Evolutionary conservation across 768 basidiomycete genomes (phyloP).

Genomic region (Naganishia vaughanmartiniae): DNA sequence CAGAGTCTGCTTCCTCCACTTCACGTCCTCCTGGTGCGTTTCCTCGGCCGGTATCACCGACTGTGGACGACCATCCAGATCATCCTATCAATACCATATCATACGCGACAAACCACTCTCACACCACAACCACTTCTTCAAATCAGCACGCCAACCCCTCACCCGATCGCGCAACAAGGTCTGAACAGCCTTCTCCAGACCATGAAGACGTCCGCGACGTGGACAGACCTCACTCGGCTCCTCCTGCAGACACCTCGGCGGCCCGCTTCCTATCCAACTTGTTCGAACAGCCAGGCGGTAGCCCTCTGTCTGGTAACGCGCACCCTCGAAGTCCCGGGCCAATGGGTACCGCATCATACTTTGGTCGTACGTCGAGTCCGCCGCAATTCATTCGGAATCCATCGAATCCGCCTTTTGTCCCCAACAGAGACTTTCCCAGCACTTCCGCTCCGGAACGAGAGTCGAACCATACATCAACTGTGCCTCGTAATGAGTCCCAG

Average conservation of each 20-base stretch:
- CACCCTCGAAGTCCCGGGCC: constrained; percentile 2
- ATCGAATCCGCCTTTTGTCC: not conserved
- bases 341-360: constrained; percentile 20
- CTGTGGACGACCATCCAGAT: constrained; percentile 10
- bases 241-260: constrained; percentile 2
- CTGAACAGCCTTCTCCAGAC: not conserved
- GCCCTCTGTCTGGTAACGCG: not conserved
- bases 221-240: not conserved
- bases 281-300: constrained; percentile 13
- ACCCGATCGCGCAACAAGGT: not conserved
- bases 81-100: not conserved
- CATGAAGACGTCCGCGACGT: not conserved
- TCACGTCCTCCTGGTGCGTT: constrained; percentile 9
- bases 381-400: not conserved
- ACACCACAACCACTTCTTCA: not conserved
- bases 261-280: constrained; percentile 13
- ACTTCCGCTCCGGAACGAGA: not conserved
- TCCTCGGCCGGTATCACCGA: constrained; percentile 2
- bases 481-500: not conserved
- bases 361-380: constrained; percentile 7
- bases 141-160: not conserved
- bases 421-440: not conserved
- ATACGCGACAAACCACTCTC: not conserved
- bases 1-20: not conserved
- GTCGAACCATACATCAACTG: not conserved